Evolutionary conservation across 306 rosid species (phyloP).

Genomic region (Casuarina cunninghamiana): DNA sequence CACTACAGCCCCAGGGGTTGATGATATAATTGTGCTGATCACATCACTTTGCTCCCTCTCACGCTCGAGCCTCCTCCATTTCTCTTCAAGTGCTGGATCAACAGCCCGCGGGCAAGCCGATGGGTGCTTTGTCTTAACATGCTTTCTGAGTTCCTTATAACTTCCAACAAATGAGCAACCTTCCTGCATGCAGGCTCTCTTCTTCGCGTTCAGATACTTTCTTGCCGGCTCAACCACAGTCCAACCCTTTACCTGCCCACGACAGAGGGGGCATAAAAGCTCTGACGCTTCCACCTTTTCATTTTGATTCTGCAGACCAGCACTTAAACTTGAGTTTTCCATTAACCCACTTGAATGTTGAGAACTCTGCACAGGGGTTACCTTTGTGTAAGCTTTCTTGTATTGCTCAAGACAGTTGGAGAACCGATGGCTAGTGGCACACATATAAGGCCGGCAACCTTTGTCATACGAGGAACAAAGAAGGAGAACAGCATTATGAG

Average conservation of each 20-base stretch:
- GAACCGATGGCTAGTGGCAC: conserved; percentile 87
- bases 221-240: conserved; percentile 91
- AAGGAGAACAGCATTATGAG: conserved; percentile 95
- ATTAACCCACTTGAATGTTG: conserved; percentile 29
- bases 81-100: conserved; percentile 79
- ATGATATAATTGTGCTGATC: conserved; percentile 82
- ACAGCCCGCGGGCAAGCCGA: conserved; percentile 87
- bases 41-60: conserved; percentile 95
- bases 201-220: conserved; percentile 77
- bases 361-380: conserved; percentile 47
- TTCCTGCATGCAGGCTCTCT: conserved; percentile 89
- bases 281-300: conserved; percentile 55
- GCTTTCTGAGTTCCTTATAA: conserved; percentile 81
- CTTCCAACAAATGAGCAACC: conserved; percentile 76
- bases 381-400: conserved; percentile 82
- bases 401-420: conserved; percentile 96
- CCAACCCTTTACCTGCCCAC: conserved; percentile 97
- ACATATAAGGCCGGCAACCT: conserved; percentile 98
- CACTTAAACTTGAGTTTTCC: conserved; percentile 39
- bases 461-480: conserved; percentile 95
- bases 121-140: conserved; percentile 84
- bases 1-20: conserved; percentile 90
- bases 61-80: conserved; percentile 86
- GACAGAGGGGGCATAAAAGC: conserved; percentile 96
- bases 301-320: conserved; percentile 43